Percentiles rank a stretch among this genome's conserved stretches.
Evolutionary conservation across 2,329 filamentous ascomycete genomes (phyloP).

Genomic region (Emmonsia crescens): DNA sequence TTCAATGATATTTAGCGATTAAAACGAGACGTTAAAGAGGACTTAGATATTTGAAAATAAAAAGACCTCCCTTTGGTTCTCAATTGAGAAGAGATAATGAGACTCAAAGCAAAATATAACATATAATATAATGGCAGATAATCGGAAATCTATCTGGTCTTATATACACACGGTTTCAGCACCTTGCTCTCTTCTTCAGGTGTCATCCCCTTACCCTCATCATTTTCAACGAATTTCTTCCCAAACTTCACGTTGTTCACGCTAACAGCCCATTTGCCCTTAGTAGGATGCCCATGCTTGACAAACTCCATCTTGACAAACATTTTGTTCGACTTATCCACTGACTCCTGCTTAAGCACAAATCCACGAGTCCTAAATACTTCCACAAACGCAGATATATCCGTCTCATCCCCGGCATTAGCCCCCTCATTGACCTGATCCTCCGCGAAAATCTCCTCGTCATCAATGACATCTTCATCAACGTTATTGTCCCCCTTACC

Average conservation of each 20-base stretch:
- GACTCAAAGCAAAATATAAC: background rate
- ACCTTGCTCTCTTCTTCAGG: conserved; percentile 56
- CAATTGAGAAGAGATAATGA: background rate
- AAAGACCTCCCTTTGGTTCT: background rate
- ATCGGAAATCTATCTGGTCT: conserved; percentile 53
- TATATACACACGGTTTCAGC: conserved; percentile 93
- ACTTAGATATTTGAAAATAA: background rate
- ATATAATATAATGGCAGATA: background rate
- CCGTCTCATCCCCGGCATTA: conserved; percentile 61
- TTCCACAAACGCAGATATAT: conserved; percentile 77
- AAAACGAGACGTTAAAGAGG: background rate
- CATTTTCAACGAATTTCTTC: conserved; percentile 50
- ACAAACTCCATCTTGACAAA: conserved; percentile 95
- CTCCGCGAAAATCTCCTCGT: conserved; percentile 47
- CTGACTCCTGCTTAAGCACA: conserved; percentile 58
- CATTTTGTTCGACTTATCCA: conserved; percentile 91
- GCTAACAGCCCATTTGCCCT: conserved; percentile 55
- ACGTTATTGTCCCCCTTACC: conserved; percentile 40
- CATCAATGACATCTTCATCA: conserved; percentile 41
- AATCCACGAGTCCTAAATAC: conserved; percentile 74
- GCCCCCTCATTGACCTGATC: conserved; percentile 54
- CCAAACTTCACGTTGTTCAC: conserved; percentile 22
- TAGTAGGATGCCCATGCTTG: conserved; percentile 64
- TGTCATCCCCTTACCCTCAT: conserved; percentile 44
- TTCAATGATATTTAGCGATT: conserved; percentile 1